phyloP scores from a whole-genome alignment of 2,329 filamentous ascomycete genomes.

The Graphiopsis chlorocephala region DNA sequence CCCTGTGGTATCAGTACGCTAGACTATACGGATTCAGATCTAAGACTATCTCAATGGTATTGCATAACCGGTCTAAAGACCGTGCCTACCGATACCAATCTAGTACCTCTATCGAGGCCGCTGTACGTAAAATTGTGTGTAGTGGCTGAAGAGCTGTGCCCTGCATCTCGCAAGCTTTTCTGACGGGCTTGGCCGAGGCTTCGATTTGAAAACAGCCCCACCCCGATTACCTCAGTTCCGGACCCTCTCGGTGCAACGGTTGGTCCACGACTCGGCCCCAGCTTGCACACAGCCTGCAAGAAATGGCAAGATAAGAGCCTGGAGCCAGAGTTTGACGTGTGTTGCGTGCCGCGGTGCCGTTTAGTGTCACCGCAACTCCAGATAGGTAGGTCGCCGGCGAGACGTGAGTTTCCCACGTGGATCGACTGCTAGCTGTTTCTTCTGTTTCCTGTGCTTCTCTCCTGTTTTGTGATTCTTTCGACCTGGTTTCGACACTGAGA shows the following conservation, averaged over 20 bases:
- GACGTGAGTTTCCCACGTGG: too few species aligned
- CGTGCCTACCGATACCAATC: too few species aligned
- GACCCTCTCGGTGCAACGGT: background rate
- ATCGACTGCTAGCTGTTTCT: background rate
- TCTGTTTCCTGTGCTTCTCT: background rate
- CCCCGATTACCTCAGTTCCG: background rate
- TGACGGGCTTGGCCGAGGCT: constrained; percentile 3
- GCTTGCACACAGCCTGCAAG: background rate
- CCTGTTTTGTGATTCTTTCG: background rate
- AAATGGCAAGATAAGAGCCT: background rate
- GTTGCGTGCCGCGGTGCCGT: background rate
- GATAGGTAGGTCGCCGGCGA: background rate
- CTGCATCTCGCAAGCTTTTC: background rate
- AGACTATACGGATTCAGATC: too few species aligned
- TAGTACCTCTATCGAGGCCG: too few species aligned
- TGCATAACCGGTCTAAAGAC: too few species aligned
- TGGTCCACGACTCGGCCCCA: background rate
- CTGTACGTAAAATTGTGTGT: too few species aligned
- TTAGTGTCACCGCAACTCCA: background rate
- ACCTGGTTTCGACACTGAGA: background rate
- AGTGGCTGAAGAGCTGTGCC: too few species aligned
- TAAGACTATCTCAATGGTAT: too few species aligned
- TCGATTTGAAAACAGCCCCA: background rate
- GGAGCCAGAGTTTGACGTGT: background rate
- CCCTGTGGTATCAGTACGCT: too few species aligned